A percentile compares a stretch with the other conserved stretches of the same genome.
phyloP scores from a whole-genome alignment of 1,284 basidiomycete species.

The Leucoagaricus sp. region DNA sequence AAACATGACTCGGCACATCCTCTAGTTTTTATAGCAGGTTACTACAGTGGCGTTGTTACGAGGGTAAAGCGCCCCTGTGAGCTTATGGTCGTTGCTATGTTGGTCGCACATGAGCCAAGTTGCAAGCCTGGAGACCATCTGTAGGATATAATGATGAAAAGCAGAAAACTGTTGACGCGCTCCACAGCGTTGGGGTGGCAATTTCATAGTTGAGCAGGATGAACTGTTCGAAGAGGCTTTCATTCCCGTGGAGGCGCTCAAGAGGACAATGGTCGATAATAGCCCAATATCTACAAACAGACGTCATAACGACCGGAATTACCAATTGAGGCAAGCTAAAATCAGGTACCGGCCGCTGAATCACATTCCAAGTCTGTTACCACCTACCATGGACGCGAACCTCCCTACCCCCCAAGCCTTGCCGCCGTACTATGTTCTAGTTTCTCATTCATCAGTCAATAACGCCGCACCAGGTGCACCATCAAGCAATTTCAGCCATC shows the following conservation, averaged over 20 bases:
- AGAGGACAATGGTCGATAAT: not conserved
- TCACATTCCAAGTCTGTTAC: not conserved
- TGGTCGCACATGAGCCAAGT: not conserved
- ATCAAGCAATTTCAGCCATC: constrained; percentile 61
- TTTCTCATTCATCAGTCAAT: constrained; percentile 53
- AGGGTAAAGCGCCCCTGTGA: not conserved
- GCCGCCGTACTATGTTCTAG: constrained; percentile 62
- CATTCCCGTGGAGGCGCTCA: not conserved
- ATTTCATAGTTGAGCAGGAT: not conserved
- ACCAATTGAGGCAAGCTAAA: not conserved
- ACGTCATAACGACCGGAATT: not conserved
- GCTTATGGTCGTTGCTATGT: constrained; percentile 22
- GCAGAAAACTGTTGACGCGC: not conserved
- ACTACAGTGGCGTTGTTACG: not conserved
- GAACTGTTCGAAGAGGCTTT: not conserved
- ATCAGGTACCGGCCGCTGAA: not conserved
- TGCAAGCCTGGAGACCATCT: constrained; percentile 18
- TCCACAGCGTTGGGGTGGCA: not conserved
- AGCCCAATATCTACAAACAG: not conserved
- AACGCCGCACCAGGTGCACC: constrained; percentile 33
- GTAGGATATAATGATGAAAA: not conserved
- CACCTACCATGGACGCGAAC: constrained; percentile 9
- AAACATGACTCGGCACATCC: not conserved
- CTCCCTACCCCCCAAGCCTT: constrained; percentile 25
- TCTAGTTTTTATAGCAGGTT: constrained; percentile 2